Base-by-base conservation (phyloP, 345 rosid species). In the Balakata baccata region DNA sequence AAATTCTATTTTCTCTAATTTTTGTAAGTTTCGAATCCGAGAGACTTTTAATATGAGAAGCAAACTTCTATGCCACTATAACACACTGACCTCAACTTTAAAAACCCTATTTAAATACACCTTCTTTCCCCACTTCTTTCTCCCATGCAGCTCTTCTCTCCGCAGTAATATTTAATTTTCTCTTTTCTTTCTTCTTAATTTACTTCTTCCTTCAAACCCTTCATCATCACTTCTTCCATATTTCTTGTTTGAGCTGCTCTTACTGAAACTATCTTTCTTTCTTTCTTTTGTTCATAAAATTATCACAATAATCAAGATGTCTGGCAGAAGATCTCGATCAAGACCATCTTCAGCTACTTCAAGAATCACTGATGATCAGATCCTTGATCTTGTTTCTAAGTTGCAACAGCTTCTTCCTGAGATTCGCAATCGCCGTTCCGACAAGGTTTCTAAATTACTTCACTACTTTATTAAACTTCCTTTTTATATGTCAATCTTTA, bases 401-500 rank as follows among this genome's bases (percentile, higher is more conserved):
- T 83, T 94, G 74, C 97, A 92, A 71, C 94, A 89, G 59, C 93
- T 94, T 78, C 90, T 90, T 62, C 97, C 97, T 25, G 94, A 92
- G 85, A 83, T 92, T 77, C 86, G 90, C 16, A 85, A 77, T 66
- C 81, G 87, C 46, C 85, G 88, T 60, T 85, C 96, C 13, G 92
- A 86, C 75, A 89, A 89, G 93, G 97, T 91, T 1, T 29, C 34
- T 29, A 29, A 29, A 29, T 29, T 29, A 29, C 34, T 29, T 29
- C 34, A 29, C 1, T 29, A 29, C 1, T 29, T 29, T 29, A 29
- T 29, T 29, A 29, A 29, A 29, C 34, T 29, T 29, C 34, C 34
- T 29, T 29, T 29, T 29, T 29, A 29, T 29, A 29, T 29, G 34
- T 29, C 2, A 29, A 29, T 29, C 34, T 29, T 29, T n/a, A n/a